Percentiles rank a stretch among this genome's conserved stretches.
Evolutionary conservation across 495 filamentous ascomycete genomes (phyloP).

Genomic region (Daldinia concentrica): DNA sequence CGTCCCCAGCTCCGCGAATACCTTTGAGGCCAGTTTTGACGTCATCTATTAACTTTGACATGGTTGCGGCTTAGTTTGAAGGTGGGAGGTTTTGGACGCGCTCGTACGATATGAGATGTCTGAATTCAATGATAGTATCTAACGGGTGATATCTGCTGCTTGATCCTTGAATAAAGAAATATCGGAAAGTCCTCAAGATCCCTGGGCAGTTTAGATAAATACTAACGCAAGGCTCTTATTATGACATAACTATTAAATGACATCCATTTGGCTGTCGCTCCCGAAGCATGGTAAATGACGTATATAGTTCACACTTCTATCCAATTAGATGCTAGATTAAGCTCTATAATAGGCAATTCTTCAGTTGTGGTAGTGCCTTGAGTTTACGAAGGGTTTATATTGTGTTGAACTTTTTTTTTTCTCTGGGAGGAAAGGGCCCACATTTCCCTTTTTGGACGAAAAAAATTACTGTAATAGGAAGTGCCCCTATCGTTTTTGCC

Average conservation of each 20-base stretch:
- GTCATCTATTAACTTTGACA: constrained; percentile 44
- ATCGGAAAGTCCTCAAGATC: not conserved
- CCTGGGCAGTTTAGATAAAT: not conserved
- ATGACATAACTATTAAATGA: not conserved
- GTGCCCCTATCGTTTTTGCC: too few relatives aligned
- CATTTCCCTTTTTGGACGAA: too few relatives aligned
- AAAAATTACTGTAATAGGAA: too few relatives aligned
- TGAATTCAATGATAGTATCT: too few relatives aligned
- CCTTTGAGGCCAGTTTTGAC: constrained; percentile 43
- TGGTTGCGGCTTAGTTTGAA: not conserved
- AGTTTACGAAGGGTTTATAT: too few relatives aligned
- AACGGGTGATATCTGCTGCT: not conserved
- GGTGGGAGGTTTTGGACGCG: not conserved
- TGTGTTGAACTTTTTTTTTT: too few relatives aligned
- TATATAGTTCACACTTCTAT: not conserved
- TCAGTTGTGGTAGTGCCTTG: too few relatives aligned
- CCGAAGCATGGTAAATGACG: constrained; percentile 2
- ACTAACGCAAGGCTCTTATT: not conserved
- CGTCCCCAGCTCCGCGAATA: constrained; percentile 43
- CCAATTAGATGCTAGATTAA: not conserved
- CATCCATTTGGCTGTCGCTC: not conserved
- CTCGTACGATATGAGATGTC: not conserved
- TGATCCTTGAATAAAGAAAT: not conserved
- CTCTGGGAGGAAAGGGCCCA: too few relatives aligned
- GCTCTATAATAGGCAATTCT: not conserved